Conservation (phyloP, 345 rosid genomes). For the Stellera chamaejasme region DNA sequence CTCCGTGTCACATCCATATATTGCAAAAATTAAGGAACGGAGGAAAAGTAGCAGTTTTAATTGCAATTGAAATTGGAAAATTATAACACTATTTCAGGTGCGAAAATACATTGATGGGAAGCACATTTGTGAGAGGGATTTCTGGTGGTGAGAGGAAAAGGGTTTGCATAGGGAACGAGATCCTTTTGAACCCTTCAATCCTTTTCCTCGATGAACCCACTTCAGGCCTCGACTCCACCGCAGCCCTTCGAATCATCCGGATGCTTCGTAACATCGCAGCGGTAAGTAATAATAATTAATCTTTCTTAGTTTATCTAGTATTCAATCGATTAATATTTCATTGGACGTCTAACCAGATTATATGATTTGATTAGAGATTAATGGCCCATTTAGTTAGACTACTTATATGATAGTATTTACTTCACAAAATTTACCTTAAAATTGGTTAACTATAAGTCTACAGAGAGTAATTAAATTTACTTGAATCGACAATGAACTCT, state of each 20-base stretch:
- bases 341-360: not conserved
- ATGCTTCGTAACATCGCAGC: slow-evolving; percentile 17
- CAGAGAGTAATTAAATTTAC: too few species aligned
- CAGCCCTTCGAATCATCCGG: slow-evolving; percentile 16
- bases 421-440: too few species aligned
- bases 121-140: slow-evolving; percentile 19
- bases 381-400: not conserved
- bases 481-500: too few species aligned
- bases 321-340: not conserved
- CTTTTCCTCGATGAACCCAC: slow-evolving; percentile 24
- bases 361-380: not conserved
- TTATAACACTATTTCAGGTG: slow-evolving; percentile 21
- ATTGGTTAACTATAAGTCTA: too few species aligned
- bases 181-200: slow-evolving; percentile 25
- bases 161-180: slow-evolving; percentile 27
- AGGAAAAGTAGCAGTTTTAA: too few species aligned
- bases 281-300: slow-evolving; percentile 13
- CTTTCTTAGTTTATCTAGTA: not conserved
- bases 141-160: slow-evolving; percentile 32
- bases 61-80: too few species aligned
- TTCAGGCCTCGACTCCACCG: not conserved
- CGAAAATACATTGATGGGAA: slow-evolving; percentile 22
- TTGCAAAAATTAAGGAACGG: too few species aligned
- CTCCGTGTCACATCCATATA: too few species aligned
- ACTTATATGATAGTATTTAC: not conserved